Evolutionary conservation across 371 early-diverging fungal species (phyloP).

Genomic region (Mucor sp.): DNA sequence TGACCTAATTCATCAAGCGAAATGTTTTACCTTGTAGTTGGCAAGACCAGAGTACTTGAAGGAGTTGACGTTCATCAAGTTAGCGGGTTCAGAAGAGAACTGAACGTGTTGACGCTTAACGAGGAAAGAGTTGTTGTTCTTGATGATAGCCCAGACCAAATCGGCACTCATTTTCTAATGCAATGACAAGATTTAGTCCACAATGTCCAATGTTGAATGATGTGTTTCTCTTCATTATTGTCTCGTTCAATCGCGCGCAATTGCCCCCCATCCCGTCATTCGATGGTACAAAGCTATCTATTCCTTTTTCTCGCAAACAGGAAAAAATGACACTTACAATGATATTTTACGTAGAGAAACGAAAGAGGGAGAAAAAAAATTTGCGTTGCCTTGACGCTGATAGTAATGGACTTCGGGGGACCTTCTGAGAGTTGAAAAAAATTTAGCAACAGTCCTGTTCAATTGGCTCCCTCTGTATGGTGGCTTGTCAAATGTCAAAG

Average conservation of each 20-base stretch:
- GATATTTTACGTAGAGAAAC: slow-evolving; percentile 6
- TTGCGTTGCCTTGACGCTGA: slow-evolving; percentile 1
- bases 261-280: background rate
- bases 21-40: slow-evolving; percentile 67
- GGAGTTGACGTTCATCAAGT: slow-evolving; percentile 83
- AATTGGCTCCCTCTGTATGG: background rate
- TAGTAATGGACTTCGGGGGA: background rate
- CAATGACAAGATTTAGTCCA: background rate
- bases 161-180: slow-evolving; percentile 65
- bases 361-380: slow-evolving; percentile 8
- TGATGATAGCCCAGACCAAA: slow-evolving; percentile 83
- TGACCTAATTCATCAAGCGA: background rate
- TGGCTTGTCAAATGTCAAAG: background rate
- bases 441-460: slow-evolving; percentile 6
- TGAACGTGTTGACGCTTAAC: slow-evolving; percentile 85
- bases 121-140: slow-evolving; percentile 85
- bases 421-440: slow-evolving; percentile 3
- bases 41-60: slow-evolving; percentile 89
- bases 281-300: background rate
- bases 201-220: background rate
- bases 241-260: background rate
- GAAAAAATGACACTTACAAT: background rate
- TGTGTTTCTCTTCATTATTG: background rate
- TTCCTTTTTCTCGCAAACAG: background rate
- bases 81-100: slow-evolving; percentile 82